Conservation (phyloP, 495 filamentous ascomycete species). For the Lasiosphaeria miniovina region DNA sequence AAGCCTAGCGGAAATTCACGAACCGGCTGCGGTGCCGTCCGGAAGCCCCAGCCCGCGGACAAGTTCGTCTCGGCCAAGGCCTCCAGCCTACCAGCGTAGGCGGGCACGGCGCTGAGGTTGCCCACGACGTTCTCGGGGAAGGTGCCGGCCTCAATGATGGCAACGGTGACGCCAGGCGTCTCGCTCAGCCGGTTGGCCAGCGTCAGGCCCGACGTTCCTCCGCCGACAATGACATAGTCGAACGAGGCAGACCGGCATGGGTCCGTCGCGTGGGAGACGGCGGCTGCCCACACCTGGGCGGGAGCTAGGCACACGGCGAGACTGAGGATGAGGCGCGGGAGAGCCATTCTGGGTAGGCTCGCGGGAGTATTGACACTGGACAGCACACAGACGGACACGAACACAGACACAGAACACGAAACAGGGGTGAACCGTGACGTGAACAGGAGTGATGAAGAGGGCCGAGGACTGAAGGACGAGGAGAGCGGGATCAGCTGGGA, state of each 20-base stretch:
- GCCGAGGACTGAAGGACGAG: no score
- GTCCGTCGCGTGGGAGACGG: no score
- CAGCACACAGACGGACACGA: no score
- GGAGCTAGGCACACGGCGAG: no score
- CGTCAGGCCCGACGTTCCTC: constrained; percentile 6
- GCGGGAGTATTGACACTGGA: no score
- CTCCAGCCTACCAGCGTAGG: neutral
- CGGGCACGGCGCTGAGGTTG: neutral
- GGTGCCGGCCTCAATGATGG: constrained; percentile 1
- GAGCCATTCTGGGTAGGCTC: no score
- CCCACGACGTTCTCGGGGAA: neutral
- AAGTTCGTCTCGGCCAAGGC: neutral
- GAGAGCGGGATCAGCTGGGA: no score
- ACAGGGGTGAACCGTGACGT: no score
- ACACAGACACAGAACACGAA: no score
- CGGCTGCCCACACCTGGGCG: no score
- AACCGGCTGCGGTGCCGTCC: neutral
- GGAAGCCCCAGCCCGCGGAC: neutral
- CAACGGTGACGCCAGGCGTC: constrained; percentile 1
- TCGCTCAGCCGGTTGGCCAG: constrained; percentile 7
- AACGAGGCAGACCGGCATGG: neutral
- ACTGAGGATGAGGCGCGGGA: no score
- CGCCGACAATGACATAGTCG: constrained; percentile 9
- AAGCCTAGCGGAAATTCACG: neutral
- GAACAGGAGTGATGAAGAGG: no score